A percentile compares a stretch with the other conserved stretches of the same genome.
These are phyloP conservation scores for Tetrapyrgos nigripes DNA, from an alignment of 1,284 basidiomycete genomes.

Conservation along the genomic window DNA sequence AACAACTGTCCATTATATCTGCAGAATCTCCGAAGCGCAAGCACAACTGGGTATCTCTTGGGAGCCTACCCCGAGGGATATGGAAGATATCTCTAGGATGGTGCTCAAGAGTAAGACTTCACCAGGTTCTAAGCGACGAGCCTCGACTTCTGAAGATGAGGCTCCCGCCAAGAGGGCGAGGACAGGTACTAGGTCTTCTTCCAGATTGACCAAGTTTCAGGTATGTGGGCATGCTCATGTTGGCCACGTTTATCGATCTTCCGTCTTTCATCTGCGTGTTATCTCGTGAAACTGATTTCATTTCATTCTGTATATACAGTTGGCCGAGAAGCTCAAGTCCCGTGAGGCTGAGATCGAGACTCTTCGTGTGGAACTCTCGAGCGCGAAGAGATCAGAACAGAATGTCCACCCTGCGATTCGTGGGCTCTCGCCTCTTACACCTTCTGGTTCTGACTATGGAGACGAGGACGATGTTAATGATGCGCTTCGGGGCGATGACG, in stretches of 20 bases:
- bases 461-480: neutral
- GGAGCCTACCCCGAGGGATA: neutral
- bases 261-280: too few relatives aligned
- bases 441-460: too few relatives aligned
- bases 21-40: too few relatives aligned
- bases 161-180: neutral
- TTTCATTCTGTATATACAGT: neutral
- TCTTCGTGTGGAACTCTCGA: neutral
- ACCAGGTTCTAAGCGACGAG: too few relatives aligned
- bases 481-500: neutral
- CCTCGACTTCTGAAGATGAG: neutral
- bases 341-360: neutral
- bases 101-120: neutral
- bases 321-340: neutral
- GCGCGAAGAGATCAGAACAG: neutral
- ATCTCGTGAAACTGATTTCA: neutral
- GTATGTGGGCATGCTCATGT: neutral
- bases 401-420: neutral
- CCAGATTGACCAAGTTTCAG: neutral
- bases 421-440: neutral
- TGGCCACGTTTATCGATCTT: neutral
- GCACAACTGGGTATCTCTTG: too few relatives aligned
- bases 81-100: neutral
- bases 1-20: too few relatives aligned
- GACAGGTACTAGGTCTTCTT: too few relatives aligned